Conservation (phyloP, 306 rosid genomes). For the Vigna radiata region DNA sequence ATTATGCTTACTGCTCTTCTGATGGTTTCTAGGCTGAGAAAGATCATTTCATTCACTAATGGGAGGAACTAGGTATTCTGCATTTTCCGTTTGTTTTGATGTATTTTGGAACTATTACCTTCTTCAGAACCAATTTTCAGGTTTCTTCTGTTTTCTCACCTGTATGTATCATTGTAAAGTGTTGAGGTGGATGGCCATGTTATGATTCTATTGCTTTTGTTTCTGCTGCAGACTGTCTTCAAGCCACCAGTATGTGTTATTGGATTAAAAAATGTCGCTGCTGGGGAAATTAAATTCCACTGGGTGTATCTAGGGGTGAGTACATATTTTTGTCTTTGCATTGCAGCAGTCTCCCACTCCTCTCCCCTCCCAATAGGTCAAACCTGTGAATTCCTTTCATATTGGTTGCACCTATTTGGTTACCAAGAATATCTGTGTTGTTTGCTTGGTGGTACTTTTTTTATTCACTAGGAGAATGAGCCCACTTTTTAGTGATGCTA, state of each 20-base stretch:
- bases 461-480: background rate
- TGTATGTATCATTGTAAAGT: slow-evolving; percentile 14
- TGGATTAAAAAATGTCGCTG: slow-evolving; percentile 38
- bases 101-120: slow-evolving; percentile 32
- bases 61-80: slow-evolving; percentile 44
- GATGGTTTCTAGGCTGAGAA: slow-evolving; percentile 61
- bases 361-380: background rate
- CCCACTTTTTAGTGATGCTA: background rate
- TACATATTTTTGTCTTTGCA: slow-evolving; percentile 14
- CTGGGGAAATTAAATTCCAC: slow-evolving; percentile 32
- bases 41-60: slow-evolving; percentile 43
- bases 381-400: slow-evolving; percentile 28
- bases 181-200: slow-evolving; percentile 37
- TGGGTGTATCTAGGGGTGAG: slow-evolving; percentile 42
- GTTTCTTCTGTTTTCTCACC: slow-evolving; percentile 33
- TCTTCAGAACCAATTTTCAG: slow-evolving; percentile 31
- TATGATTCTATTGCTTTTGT: slow-evolving; percentile 33
- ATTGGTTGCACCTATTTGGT: slow-evolving; percentile 14
- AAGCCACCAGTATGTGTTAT: slow-evolving; percentile 23
- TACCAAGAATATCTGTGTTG: slow-evolving; percentile 9
- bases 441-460: slow-evolving; percentile 2
- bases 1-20: slow-evolving; percentile 47
- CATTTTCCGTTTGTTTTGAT: slow-evolving; percentile 39
- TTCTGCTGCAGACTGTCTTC: slow-evolving; percentile 50
- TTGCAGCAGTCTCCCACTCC: background rate